phyloP scores from a whole-genome alignment of 106 monocot species.

The Cymbidium sinense region DNA sequence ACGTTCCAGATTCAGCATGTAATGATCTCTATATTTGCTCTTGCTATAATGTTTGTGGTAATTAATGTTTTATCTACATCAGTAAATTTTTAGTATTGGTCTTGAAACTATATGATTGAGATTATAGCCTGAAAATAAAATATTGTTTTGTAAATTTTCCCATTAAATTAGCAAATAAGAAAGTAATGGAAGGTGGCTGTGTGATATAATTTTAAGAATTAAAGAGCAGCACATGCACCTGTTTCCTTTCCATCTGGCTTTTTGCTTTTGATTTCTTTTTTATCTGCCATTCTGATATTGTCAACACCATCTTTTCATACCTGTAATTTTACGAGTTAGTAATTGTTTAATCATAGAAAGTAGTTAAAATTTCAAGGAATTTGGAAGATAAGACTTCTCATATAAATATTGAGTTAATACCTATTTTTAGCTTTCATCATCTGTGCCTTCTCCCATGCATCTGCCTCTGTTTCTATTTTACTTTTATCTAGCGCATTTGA shows the following conservation, averaged over 20 bases:
- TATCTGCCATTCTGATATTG: slow-evolving; percentile 20
- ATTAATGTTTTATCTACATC: no score
- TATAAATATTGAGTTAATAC: background rate
- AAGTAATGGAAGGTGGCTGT: no score
- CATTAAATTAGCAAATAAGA: no score
- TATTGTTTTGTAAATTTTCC: no score
- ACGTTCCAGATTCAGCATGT: no score
- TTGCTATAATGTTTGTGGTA: background rate
- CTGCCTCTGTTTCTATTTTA: slow-evolving; percentile 11
- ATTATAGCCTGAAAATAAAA: background rate
- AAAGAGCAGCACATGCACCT: slow-evolving; percentile 1
- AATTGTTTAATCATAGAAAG: background rate
- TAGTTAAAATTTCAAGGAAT: background rate
- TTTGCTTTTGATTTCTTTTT: slow-evolving; percentile 25
- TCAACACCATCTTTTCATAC: slow-evolving; percentile 14
- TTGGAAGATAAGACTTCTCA: background rate
- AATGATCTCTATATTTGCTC: no score
- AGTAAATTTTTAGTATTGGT: no score
- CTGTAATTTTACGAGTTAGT: background rate
- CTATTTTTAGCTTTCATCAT: slow-evolving; percentile 16
- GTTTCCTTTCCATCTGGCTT: slow-evolving; percentile 9
- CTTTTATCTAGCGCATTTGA: background rate
- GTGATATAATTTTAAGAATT: no score
- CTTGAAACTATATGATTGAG: background rate
- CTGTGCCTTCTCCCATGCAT: slow-evolving; percentile 21